A percentile compares a stretch with the other conserved stretches of the same genome.
phyloP scores from a whole-genome alignment of 2,329 filamentous ascomycete species.

The Penicillium sp. region DNA sequence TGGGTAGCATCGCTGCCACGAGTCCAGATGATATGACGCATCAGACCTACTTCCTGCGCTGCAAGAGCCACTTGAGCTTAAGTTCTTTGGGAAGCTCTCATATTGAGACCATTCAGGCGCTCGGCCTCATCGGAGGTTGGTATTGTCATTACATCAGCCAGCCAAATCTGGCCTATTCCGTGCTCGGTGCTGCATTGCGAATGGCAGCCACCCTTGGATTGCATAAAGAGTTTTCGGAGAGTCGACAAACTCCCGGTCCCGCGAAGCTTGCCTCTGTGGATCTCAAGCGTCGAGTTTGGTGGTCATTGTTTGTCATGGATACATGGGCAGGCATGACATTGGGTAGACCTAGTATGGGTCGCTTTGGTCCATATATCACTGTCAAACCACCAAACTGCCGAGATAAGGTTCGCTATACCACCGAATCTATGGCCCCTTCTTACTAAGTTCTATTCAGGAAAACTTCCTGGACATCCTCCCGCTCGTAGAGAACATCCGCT shows the following conservation, averaged over 20 bases:
- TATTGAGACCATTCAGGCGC: conserved; percentile 70
- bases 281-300: conserved; percentile 68
- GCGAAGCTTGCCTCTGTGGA: conserved; percentile 56
- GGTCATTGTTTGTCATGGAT: conserved; percentile 71
- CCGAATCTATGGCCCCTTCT: not conserved
- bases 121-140: conserved; percentile 70
- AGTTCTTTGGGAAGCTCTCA: conserved; percentile 69
- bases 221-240: conserved; percentile 61
- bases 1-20: conserved; percentile 69
- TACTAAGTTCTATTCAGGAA: conserved; percentile 34
- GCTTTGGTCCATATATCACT: conserved; percentile 67
- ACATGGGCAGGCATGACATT: conserved; percentile 72
- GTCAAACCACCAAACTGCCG: conserved; percentile 60
- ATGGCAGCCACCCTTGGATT: conserved; percentile 74
- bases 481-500: conserved; percentile 72
- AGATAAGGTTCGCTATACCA: conserved; percentile 29
- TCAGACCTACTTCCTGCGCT: conserved; percentile 67
- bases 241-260: conserved; percentile 43
- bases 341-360: conserved; percentile 67
- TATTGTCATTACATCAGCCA: conserved; percentile 77
- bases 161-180: conserved; percentile 72
- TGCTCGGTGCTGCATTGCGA: conserved; percentile 68
- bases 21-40: conserved; percentile 64
- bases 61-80: conserved; percentile 65
- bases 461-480: conserved; percentile 68